Percentiles rank a stretch among this genome's conserved stretches.
phyloP scores from a whole-genome alignment of 2,329 filamentous ascomycete genomes.

The Aspergillus ochraceoroseus region DNA sequence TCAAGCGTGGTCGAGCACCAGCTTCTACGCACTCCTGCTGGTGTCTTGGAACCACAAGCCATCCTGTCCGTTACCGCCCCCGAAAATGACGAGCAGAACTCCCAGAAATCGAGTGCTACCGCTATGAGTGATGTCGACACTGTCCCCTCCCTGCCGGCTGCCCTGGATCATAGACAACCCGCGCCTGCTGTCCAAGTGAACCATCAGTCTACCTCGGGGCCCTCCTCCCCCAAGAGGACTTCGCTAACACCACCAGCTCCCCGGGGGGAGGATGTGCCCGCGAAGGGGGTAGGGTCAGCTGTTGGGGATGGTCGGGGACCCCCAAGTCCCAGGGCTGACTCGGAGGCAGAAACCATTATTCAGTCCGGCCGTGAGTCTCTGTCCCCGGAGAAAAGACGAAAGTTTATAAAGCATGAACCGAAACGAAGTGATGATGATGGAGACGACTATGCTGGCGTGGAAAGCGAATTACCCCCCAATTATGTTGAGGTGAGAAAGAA shows the following conservation, averaged over 20 bases:
- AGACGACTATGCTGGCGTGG: slow-evolving; percentile 19
- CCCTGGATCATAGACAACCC: slow-evolving; percentile 33
- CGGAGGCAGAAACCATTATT: slow-evolving; percentile 49
- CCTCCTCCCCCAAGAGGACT: slow-evolving; percentile 24
- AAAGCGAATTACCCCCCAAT: slow-evolving; percentile 22
- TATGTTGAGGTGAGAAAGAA: slow-evolving; percentile 29
- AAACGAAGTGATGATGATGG: slow-evolving; percentile 31
- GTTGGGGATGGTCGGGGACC: slow-evolving; percentile 34
- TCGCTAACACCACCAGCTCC: slow-evolving; percentile 19
- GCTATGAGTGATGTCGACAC: slow-evolving; percentile 48
- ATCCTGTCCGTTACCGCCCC: slow-evolving; percentile 35
- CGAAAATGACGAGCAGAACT: slow-evolving; percentile 44
- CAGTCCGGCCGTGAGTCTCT: slow-evolving; percentile 45
- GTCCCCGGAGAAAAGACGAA: slow-evolving; percentile 46
- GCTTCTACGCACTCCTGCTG: slow-evolving; percentile 34
- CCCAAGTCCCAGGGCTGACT: slow-evolving; percentile 42
- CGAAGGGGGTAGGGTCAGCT: slow-evolving; percentile 25
- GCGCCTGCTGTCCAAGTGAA: slow-evolving; percentile 34
- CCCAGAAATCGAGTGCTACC: slow-evolving; percentile 40
- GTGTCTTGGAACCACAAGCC: slow-evolving; percentile 31
- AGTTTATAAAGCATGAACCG: slow-evolving; percentile 38
- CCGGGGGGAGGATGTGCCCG: slow-evolving; percentile 22
- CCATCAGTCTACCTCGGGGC: slow-evolving; percentile 22
- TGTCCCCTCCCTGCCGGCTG: slow-evolving; percentile 38
- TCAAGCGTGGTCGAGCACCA: slow-evolving; percentile 29